Conservation (phyloP, 768 basidiomycete genomes). For the Auricularia sp. region DNA sequence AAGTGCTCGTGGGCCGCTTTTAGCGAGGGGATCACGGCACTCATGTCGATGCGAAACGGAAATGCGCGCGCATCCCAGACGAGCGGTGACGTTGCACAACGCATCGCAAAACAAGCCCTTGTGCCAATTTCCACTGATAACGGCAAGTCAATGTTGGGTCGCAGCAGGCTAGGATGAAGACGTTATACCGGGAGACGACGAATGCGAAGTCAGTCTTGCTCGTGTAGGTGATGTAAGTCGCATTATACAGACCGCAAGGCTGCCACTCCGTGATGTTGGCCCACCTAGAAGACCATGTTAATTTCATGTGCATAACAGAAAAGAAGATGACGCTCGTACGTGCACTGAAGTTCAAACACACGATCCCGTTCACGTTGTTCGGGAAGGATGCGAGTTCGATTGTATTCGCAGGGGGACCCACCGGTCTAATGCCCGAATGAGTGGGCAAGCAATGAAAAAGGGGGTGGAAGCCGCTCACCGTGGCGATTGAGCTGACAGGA, state of each 20-base stretch:
- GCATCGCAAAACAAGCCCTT: conserved; percentile 72
- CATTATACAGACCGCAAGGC: conserved; percentile 66
- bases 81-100: conserved; percentile 17
- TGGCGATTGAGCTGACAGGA: no score
- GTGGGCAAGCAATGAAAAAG: no score
- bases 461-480: no score
- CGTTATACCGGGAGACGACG: conserved; percentile 62
- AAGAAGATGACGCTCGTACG: no score
- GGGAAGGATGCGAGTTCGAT: no score
- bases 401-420: no score
- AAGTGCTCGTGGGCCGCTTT: not conserved
- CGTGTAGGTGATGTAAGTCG: conserved; percentile 62
- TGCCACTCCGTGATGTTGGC: conserved; percentile 63
- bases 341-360: no score
- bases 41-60: not conserved
- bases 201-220: conserved; percentile 51
- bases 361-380: no score
- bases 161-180: conserved; percentile 7
- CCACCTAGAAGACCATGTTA: conserved; percentile 37
- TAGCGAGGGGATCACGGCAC: not conserved
- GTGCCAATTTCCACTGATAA: conserved; percentile 56
- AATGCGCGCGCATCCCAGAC: not conserved
- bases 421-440: no score
- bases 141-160: not conserved
- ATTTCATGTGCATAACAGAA: no score